Base-by-base conservation (phyloP, 2,329 filamentous ascomycete genomes). In the Fusarium redolens region DNA sequence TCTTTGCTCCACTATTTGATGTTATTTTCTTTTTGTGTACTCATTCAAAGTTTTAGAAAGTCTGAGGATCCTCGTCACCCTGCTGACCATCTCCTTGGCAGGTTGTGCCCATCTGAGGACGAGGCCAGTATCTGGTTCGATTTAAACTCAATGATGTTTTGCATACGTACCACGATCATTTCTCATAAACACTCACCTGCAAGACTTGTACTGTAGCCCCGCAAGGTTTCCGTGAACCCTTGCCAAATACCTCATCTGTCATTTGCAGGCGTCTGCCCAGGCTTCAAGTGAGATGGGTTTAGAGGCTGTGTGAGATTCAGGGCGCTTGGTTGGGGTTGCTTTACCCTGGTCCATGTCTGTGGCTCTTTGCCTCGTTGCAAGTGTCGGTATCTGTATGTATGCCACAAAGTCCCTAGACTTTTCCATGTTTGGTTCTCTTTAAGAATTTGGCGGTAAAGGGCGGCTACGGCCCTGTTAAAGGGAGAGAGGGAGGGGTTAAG, bases 241-340 rank as follows among this genome's bases (percentile, higher is more conserved):
- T 64, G 71, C 58, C 52, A 28, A 63, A 57, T 50, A 50, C 58
- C 55, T 64, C 35, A 33, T 41, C 33, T 55, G 18, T 28, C 25
- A 43, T 69, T 50, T 56, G 60, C 38, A 57, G 51, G 59, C 41
- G 37, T 55, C 12, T 50, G 37, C 38, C 41, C 45, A 66, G 58
- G 48, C 58, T 40, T 45, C 11, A 35, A 38, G 33, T 74, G 50
- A 65, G 67, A 76, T 35, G 59, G 69, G 69, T 55, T 64, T 71
- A 69, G 63, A 61, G 37, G 61, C 62, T 73, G 75, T 77, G 75
- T 68, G 75, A 71, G 62, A 61, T 71, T 73, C 71, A 75, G 75
- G 75, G 75, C 66, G 73, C 71, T 73, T 77, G 73, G 41, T 65
- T 48, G 38, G 61, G 48, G 60, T 61, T 48, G 30, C 33, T 66